Percentiles rank a stretch among this genome's conserved stretches.
Evolutionary conservation across 148 eudicot genomes (phyloP).

Genomic region (Linanthus parryae): DNA sequence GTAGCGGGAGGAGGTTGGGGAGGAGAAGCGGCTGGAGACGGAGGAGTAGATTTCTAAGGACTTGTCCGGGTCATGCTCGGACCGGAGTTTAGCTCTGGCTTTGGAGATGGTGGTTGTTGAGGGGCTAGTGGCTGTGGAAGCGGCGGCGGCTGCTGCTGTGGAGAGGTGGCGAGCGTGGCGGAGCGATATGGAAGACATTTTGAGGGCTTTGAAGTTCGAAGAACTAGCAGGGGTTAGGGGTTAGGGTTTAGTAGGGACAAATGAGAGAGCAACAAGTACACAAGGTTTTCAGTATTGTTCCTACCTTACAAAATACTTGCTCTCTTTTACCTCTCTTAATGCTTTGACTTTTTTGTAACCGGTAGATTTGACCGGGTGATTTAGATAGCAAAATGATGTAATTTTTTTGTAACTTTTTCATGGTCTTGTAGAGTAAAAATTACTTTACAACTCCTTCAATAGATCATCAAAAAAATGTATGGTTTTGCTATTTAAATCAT

Average conservation of each 20-base stretch:
- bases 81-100: conserved; percentile 50
- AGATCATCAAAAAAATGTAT: too few relatives aligned
- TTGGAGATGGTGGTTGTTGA: conserved; percentile 43
- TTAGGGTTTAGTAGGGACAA: conserved; percentile 2
- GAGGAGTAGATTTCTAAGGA: conserved; percentile 66
- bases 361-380: too few relatives aligned
- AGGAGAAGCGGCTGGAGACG: conserved; percentile 32
- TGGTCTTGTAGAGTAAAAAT: too few relatives aligned
- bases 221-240: neutral
- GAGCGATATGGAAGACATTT: conserved; percentile 27
- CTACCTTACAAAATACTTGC: too few relatives aligned
- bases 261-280: too few relatives aligned
- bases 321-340: too few relatives aligned
- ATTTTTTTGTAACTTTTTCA: too few relatives aligned
- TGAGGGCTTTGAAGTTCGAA: conserved; percentile 27
- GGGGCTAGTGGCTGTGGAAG: conserved; percentile 11
- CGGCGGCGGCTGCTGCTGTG: conserved; percentile 20
- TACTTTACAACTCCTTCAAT: too few relatives aligned
- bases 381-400: too few relatives aligned
- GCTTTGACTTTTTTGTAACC: too few relatives aligned
- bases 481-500: too few relatives aligned
- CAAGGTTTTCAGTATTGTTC: too few relatives aligned
- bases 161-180: conserved; percentile 49
- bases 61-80: conserved; percentile 64
- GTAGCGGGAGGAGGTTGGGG: conserved; percentile 48